Evolutionary conservation across 768 basidiomycete genomes (phyloP), one percentile per base, ranked within the genome.

Genomic region (Sistotremastrum niveocremeum): DNA sequence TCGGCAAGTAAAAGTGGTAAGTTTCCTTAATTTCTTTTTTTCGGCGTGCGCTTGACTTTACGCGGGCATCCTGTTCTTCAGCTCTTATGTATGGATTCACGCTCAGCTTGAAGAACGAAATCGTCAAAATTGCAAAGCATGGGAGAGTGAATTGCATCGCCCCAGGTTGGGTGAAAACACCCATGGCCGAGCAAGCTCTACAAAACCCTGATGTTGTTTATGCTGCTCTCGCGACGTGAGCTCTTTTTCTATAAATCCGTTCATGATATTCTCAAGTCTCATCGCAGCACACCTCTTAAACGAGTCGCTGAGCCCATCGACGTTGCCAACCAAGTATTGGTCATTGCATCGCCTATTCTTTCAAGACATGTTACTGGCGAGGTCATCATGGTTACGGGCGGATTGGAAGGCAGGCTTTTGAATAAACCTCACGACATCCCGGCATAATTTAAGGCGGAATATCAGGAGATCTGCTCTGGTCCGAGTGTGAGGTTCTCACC

Each of bases 301-400:
- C 84, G 83, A 54, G 62, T 84, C 8, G 83, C 74, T 0, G 61
- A 65, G 38, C 73, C 81, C 0, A 57, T 60, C 49, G 84, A 87
- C 49, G 60, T 85, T 33, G 84, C 83, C 0, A 68, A 65, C 6
- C 81, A 84, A 57, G 67, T 86, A 32, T 70, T 72, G 7, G 47
- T 81, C 1, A 56, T 85, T 3, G 71, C 83, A 0, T 84, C 81
- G 0, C 60, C 71, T 6, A 62, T 60, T 7, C 55, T 84, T 0
- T 84, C 81, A 0, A 81, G 83, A 0, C 83, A 85, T 54, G 69
- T 85, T 11, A 73, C 77, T 1, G 83, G 83, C 0, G 74, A 83
- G 52, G 72, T 79, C 5, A 54, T 83, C 31, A 81, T 83, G 76
- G 68, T 84, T 5, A 72, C 74, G 40, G 84, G 83, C 2, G 84